These are phyloP conservation scores for Corymbia calophylla DNA, from an alignment of 441 rosid species.

Conservation along the genomic window DNA sequence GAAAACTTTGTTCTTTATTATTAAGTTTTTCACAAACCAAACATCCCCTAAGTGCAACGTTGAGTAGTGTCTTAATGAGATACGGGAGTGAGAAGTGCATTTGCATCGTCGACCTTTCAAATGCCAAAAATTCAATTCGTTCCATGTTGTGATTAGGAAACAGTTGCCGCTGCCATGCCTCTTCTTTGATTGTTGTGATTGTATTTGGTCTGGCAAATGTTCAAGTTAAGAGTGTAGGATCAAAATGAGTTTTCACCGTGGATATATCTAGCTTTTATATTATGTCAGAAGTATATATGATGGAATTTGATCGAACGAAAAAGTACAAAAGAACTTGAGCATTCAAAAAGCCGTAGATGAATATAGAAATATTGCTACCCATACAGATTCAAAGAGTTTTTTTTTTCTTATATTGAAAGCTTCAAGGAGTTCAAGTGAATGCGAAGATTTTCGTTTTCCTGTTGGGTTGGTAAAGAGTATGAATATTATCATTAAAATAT, in stretches of 20 bases:
- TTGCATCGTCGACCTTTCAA: accelerated
- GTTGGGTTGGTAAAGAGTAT: too few species aligned
- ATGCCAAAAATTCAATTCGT: neutral
- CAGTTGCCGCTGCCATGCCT: accelerated
- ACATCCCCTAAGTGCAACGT: too few species aligned
- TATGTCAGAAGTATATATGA: too few species aligned
- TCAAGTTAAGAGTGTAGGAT: accelerated
- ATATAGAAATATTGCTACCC: accelerated
- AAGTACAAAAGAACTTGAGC: accelerated
- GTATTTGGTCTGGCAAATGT: neutral
- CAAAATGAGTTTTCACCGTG: neutral
- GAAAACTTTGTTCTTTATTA: too few species aligned
- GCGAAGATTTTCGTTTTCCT: too few species aligned
- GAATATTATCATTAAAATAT: too few species aligned
- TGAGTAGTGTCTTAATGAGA: too few species aligned
- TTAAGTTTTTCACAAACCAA: too few species aligned
- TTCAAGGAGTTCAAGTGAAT: too few species aligned
- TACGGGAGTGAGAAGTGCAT: neutral
- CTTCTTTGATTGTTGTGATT: too few species aligned
- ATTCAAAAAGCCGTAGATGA: neutral
- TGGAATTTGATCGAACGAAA: neutral
- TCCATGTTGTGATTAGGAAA: neutral
- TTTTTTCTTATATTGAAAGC: too few species aligned
- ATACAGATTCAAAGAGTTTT: accelerated
- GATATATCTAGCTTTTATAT: too few species aligned